Percentiles rank a stretch among this genome's conserved stretches.
Evolutionary conservation across 768 basidiomycete species (phyloP).

Genomic region (Russula olivacea): DNA sequence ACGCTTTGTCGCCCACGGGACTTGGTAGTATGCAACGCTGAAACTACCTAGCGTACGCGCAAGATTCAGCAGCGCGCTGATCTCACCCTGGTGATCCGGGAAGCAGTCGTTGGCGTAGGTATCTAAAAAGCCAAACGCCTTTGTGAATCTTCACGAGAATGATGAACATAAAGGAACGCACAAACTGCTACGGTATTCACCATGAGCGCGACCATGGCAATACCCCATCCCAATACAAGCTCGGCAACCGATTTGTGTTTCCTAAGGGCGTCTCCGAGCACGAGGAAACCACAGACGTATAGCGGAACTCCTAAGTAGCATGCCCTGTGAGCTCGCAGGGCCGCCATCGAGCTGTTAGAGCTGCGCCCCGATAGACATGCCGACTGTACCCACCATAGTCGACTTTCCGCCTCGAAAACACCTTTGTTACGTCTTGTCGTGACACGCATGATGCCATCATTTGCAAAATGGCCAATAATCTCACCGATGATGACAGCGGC

Average conservation of each 20-base stretch:
- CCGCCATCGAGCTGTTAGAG: background rate
- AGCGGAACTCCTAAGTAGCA: slow-evolving; percentile 54
- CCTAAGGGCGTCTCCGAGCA: slow-evolving; percentile 51
- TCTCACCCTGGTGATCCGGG: slow-evolving; percentile 51
- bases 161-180: slow-evolving; percentile 30
- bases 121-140: slow-evolving; percentile 29
- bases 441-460: slow-evolving; percentile 44
- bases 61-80: slow-evolving; percentile 55
- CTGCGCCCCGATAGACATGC: background rate
- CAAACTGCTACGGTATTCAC: slow-evolving; percentile 60
- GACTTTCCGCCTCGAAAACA: slow-evolving; percentile 50
- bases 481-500: slow-evolving; percentile 49
- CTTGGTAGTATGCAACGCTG: slow-evolving; percentile 60
- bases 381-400: slow-evolving; percentile 44
- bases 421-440: slow-evolving; percentile 43
- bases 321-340: slow-evolving; percentile 37
- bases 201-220: slow-evolving; percentile 51
- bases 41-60: slow-evolving; percentile 54
- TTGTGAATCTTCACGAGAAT: slow-evolving; percentile 22
- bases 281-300: slow-evolving; percentile 55
- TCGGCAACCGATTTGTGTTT: slow-evolving; percentile 48
- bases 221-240: slow-evolving; percentile 63
- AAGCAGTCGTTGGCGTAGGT: slow-evolving; percentile 48
- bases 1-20: slow-evolving; percentile 55
- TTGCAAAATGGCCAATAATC: slow-evolving; percentile 44